A percentile compares a stretch with the other conserved stretches of the same genome.
These are phyloP conservation scores for Elsinoe necatrix DNA, from an alignment of 2,329 filamentous ascomycete genomes.

Conservation along the genomic window DNA sequence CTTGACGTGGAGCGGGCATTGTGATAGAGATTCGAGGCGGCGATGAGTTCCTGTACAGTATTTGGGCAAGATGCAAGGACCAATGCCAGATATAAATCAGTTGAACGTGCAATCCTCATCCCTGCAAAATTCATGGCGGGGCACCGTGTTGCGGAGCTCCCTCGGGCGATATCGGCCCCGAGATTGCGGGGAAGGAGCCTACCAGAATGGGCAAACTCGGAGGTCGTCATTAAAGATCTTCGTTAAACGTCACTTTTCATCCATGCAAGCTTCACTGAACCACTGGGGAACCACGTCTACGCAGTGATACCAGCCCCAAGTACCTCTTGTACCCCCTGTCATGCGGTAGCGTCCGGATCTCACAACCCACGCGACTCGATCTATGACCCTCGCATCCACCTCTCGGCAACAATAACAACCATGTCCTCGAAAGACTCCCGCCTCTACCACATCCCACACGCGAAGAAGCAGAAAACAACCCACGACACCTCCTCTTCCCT, in stretches of 20 bases:
- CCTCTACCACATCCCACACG: conserved; percentile 67
- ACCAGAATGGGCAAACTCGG: conserved; percentile 1
- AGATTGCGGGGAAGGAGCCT: neutral
- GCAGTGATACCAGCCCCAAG: neutral
- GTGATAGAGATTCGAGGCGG: neutral
- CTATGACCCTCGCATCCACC: neutral
- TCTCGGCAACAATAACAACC: neutral
- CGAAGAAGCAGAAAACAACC: conserved; percentile 52
- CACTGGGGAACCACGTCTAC: neutral
- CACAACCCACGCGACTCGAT: neutral
- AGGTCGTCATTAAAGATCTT: conserved; percentile 2
- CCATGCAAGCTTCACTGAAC: neutral
- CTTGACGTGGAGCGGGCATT: conserved; percentile 37
- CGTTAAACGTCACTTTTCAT: neutral
- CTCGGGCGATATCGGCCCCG: conserved; percentile 5
- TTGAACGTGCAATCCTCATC: neutral
- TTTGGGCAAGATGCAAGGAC: neutral
- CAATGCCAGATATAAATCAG: conserved; percentile 4
- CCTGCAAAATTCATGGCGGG: conserved; percentile 9
- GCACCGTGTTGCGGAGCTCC: neutral
- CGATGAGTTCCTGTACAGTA: neutral
- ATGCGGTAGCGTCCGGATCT: neutral
- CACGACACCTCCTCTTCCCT: conserved; percentile 62
- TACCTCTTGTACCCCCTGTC: neutral
- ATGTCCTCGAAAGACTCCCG: conserved; percentile 46